phyloP scores from a whole-genome alignment of 768 basidiomycete species.

The Imleria badia region DNA sequence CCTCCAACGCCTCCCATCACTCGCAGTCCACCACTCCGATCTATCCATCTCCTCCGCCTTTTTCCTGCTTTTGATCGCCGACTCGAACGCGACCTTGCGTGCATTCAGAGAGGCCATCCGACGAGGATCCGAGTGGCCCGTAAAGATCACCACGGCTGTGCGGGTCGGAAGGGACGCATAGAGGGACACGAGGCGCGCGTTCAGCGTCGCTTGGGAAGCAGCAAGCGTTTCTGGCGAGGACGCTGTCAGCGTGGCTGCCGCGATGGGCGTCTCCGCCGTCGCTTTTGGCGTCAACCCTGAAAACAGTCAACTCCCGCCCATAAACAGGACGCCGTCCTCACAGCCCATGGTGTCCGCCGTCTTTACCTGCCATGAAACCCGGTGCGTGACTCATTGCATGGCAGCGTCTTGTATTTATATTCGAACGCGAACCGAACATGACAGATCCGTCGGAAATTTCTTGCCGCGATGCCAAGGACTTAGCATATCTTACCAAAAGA shows the following conservation, averaged over 20 bases:
- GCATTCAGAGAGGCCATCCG: constrained; percentile 72
- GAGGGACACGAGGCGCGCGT: constrained; percentile 59
- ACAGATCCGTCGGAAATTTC: no score
- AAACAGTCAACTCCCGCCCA: neutral
- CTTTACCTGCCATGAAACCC: no score
- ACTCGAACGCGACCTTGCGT: constrained; percentile 72
- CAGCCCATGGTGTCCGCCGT: constrained; percentile 84
- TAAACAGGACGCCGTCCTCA: constrained; percentile 37
- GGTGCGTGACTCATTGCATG: no score
- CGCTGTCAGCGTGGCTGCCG: constrained; percentile 27
- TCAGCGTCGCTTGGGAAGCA: constrained; percentile 47
- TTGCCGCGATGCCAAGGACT: no score
- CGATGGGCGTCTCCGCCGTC: constrained; percentile 31
- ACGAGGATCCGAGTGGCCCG: constrained; percentile 87
- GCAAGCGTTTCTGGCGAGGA: constrained; percentile 37
- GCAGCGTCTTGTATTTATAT: no score
- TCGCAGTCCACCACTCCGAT: constrained; percentile 69
- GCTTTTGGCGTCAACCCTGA: constrained; percentile 54
- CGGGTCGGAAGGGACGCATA: constrained; percentile 71
- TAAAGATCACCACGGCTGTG: constrained; percentile 83
- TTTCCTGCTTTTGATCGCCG: constrained; percentile 54
- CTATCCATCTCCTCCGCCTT: constrained; percentile 52
- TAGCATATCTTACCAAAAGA: no score
- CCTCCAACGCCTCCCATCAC: constrained; percentile 76
- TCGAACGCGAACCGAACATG: no score